These are phyloP conservation scores for Castanospermum australe DNA, from an alignment of 306 rosid species.

Conservation along the genomic window DNA sequence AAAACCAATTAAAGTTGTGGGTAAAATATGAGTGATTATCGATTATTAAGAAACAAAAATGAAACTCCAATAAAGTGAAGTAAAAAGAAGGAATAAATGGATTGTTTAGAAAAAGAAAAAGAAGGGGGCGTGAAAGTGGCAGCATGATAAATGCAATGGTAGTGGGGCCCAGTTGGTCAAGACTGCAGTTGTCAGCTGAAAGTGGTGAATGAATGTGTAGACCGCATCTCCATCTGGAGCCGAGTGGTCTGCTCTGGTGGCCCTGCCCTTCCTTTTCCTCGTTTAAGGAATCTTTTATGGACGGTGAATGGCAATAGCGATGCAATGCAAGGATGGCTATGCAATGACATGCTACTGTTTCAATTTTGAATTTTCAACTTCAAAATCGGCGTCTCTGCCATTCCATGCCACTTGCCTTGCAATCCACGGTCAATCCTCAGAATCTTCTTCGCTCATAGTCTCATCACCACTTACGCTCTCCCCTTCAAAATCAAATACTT, in stretches of 20 bases:
- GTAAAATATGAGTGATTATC: too few relatives aligned
- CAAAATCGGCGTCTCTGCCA: constrained; percentile 57
- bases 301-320: not conserved
- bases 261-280: constrained; percentile 6
- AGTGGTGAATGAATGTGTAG: not conserved
- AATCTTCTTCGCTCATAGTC: not conserved
- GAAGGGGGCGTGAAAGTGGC: not conserved
- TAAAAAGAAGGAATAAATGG: not conserved
- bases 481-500: too few relatives aligned
- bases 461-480: not conserved
- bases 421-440: constrained; percentile 38
- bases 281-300: constrained; percentile 44
- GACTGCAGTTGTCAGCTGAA: not conserved
- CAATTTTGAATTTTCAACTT: constrained; percentile 1
- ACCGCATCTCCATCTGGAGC: not conserved
- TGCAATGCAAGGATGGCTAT: too few relatives aligned
- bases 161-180: constrained; percentile 21
- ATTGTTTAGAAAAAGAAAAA: not conserved
- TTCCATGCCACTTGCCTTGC: not conserved
- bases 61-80: not conserved
- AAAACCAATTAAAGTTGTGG: too few relatives aligned
- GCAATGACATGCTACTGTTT: too few relatives aligned
- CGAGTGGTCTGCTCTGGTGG: not conserved
- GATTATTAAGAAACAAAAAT: not conserved
- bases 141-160: not conserved